These are phyloP conservation scores for Rheum nobile DNA, from an alignment of 148 eudicot species.

Conservation along the genomic window DNA sequence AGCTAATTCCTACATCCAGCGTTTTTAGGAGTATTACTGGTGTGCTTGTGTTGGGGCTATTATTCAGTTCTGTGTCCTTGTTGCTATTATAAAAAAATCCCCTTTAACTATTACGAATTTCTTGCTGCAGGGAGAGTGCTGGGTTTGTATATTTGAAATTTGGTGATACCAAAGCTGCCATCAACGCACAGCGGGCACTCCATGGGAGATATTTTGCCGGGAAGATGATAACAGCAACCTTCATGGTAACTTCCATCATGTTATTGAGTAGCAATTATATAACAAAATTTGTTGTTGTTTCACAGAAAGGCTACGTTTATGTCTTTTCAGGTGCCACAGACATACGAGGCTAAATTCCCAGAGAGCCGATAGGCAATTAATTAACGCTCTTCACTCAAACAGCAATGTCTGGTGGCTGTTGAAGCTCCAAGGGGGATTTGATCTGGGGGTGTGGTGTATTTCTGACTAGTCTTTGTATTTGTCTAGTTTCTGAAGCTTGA, in stretches of 20 bases:
- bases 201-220: conserved; percentile 97
- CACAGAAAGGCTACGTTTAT: background rate
- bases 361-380: conserved; percentile 36
- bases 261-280: background rate
- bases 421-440: background rate
- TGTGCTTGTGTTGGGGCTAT: background rate
- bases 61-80: background rate
- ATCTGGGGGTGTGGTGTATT: background rate
- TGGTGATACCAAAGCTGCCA: conserved; percentile 48
- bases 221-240: conserved; percentile 86
- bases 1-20: background rate
- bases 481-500: too few species aligned
- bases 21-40: background rate
- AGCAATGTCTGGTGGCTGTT: background rate
- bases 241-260: conserved; percentile 36
- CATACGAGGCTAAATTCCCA: conserved; percentile 65
- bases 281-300: background rate
- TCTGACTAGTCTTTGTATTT: too few species aligned
- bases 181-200: conserved; percentile 61
- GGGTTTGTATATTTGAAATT: conserved; percentile 82
- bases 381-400: background rate
- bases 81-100: too few species aligned
- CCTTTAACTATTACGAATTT: too few species aligned
- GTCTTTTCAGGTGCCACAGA: conserved; percentile 45
- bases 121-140: conserved; percentile 41